Evolutionary conservation across 2,329 filamentous ascomycete species (phyloP).

Genomic region (Nemania sp.): DNA sequence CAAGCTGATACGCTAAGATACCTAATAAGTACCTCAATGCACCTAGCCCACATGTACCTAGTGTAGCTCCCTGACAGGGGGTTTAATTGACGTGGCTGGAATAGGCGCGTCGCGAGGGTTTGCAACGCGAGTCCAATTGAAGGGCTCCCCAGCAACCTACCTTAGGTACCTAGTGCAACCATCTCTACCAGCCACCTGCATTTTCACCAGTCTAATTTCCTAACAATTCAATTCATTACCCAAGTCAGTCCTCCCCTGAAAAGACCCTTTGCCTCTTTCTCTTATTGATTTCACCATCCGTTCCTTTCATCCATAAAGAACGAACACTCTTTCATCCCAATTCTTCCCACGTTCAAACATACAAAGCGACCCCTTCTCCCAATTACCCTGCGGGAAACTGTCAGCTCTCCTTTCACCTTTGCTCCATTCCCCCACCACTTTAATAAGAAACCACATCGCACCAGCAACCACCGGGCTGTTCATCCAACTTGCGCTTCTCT

Average conservation of each 20-base stretch:
- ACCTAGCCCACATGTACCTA: too few species aligned
- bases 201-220: slow-evolving; percentile 26
- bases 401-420: too few species aligned
- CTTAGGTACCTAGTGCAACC: neutral
- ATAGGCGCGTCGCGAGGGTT: slow-evolving; percentile 25
- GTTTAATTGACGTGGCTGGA: slow-evolving; percentile 42
- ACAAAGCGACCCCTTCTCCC: slow-evolving; percentile 9
- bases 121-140: slow-evolving; percentile 13
- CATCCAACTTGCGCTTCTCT: neutral
- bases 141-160: neutral
- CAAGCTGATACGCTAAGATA: too few species aligned
- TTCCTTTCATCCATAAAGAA: slow-evolving; percentile 25
- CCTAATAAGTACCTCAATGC: too few species aligned
- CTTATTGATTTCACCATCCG: slow-evolving; percentile 20
- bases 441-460: too few species aligned
- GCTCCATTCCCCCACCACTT: too few species aligned
- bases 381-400: slow-evolving; percentile 16
- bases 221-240: slow-evolving; percentile 26
- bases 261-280: neutral
- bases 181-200: slow-evolving; percentile 38
- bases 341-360: neutral
- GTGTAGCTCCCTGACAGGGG: slow-evolving; percentile 35
- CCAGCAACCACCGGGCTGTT: neutral
- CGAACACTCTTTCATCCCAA: slow-evolving; percentile 23
- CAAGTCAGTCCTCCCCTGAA: neutral